These are phyloP conservation scores for Ceratobasidium sp. DNA, from an alignment of 1,284 basidiomycete genomes.

Conservation along the genomic window DNA sequence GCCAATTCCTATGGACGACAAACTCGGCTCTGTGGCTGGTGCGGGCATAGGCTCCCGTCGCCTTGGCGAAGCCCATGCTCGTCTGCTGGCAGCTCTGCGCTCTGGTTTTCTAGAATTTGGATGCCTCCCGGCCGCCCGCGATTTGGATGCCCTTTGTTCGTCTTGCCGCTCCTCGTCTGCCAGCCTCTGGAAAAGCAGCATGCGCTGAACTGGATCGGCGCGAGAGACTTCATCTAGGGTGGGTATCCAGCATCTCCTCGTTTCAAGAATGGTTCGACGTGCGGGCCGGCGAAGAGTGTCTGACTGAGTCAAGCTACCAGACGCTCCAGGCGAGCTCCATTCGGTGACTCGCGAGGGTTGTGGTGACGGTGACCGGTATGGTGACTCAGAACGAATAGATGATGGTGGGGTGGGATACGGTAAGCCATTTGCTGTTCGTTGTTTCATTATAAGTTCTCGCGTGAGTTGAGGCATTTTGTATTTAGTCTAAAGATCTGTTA, in stretches of 20 bases:
- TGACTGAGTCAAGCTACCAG: not conserved
- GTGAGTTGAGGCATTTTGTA: not conserved
- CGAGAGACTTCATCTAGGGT: conserved; percentile 10
- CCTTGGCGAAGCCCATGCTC: no score
- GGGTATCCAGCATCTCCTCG: conserved; percentile 11
- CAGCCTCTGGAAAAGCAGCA: not conserved
- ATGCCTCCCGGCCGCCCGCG: no score
- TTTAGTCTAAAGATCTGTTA: no score
- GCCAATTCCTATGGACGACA: not conserved
- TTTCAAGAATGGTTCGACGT: not conserved
- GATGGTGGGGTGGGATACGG: not conserved
- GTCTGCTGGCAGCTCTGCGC: no score
- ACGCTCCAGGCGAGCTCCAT: not conserved
- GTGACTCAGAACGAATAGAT: not conserved
- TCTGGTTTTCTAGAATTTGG: not conserved
- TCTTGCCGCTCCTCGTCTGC: not conserved
- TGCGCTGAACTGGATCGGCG: conserved; percentile 4
- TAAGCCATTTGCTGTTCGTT: not conserved
- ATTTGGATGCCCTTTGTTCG: not conserved
- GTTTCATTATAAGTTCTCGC: not conserved
- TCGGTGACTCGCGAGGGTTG: not conserved
- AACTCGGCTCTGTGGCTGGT: not conserved
- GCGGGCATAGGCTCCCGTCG: not conserved
- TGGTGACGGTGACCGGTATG: not conserved
- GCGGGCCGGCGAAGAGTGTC: no score